These are phyloP conservation scores for Quercus bicolor DNA, from an alignment of 306 rosid genomes.

Conservation along the genomic window DNA sequence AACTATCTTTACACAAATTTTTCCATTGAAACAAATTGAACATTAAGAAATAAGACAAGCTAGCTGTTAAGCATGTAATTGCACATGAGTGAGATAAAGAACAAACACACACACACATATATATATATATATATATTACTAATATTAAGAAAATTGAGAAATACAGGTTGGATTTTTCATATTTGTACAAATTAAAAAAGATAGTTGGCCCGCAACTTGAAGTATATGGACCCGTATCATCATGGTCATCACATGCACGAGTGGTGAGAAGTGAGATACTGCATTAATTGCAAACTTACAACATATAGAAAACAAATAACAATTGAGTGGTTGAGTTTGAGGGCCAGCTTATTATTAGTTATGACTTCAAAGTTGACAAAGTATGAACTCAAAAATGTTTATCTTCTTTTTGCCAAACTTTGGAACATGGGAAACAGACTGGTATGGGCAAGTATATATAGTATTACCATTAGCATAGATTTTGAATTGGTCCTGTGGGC, in stretches of 20 bases:
- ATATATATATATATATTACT: too few species aligned
- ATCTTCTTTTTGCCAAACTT: background rate
- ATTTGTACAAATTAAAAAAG: background rate
- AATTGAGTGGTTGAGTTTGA: too few species aligned
- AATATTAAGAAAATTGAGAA: background rate
- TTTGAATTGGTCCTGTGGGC: background rate
- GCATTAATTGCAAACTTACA: background rate
- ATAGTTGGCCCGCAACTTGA: background rate
- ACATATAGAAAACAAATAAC: too few species aligned
- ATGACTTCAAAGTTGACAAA: background rate
- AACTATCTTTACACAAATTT: too few species aligned
- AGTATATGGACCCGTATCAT: too few species aligned
- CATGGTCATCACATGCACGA: background rate
- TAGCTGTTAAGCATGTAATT: background rate
- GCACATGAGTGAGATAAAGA: background rate
- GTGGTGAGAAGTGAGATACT: background rate
- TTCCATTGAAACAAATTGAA: too few species aligned
- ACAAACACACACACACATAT: background rate
- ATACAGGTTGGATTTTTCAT: background rate
- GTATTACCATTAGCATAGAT: background rate
- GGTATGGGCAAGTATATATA: background rate
- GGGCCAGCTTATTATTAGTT: background rate
- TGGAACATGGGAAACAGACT: slow-evolving; percentile 9
- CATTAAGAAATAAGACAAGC: background rate
- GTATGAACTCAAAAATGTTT: background rate